Conservation (phyloP, 768 basidiomycete genomes). For the Lactifluus pinguis region DNA sequence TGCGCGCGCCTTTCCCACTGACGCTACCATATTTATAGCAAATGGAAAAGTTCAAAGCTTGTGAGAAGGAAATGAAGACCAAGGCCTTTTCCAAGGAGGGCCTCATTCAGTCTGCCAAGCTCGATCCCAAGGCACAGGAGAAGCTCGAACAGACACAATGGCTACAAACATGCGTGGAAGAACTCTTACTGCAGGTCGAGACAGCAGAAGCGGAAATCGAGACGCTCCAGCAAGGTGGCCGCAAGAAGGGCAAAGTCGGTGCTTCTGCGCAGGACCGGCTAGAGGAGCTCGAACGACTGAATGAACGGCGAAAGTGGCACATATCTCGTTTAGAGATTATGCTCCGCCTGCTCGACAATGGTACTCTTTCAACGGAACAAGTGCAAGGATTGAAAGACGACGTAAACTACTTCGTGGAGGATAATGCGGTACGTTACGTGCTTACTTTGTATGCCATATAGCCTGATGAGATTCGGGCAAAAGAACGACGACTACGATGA, state of each 20-base stretch:
- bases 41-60: slow-evolving; percentile 99
- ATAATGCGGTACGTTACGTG: slow-evolving; percentile 68
- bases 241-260: slow-evolving; percentile 75
- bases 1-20: slow-evolving; percentile 10
- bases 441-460: background rate
- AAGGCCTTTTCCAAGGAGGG: slow-evolving; percentile 99
- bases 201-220: slow-evolving; percentile 93
- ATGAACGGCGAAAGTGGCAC: slow-evolving; percentile 95
- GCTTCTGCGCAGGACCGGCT: slow-evolving; percentile 58
- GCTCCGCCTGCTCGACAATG: slow-evolving; percentile 88
- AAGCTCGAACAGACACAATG: slow-evolving; percentile 84
- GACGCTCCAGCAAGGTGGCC: slow-evolving; percentile 59
- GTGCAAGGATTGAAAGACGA: slow-evolving; percentile 84
- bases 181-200: slow-evolving; percentile 89
- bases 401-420: slow-evolving; percentile 92
- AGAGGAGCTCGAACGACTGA: slow-evolving; percentile 78
- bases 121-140: slow-evolving; percentile 96
- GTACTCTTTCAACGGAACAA: slow-evolving; percentile 73
- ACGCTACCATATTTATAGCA: slow-evolving; percentile 49
- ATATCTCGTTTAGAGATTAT: slow-evolving; percentile 88
- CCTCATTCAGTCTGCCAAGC: slow-evolving; percentile 83
- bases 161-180: slow-evolving; percentile 84
- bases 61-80: slow-evolving; percentile 99
- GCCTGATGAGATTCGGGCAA: background rate
- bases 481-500: slow-evolving; percentile 98